Percentiles rank a stretch among this genome's conserved stretches.
These are phyloP conservation scores for Cryptococcus maquisensis DNA, from an alignment of 1,284 basidiomycete genomes.

Conservation along the genomic window DNA sequence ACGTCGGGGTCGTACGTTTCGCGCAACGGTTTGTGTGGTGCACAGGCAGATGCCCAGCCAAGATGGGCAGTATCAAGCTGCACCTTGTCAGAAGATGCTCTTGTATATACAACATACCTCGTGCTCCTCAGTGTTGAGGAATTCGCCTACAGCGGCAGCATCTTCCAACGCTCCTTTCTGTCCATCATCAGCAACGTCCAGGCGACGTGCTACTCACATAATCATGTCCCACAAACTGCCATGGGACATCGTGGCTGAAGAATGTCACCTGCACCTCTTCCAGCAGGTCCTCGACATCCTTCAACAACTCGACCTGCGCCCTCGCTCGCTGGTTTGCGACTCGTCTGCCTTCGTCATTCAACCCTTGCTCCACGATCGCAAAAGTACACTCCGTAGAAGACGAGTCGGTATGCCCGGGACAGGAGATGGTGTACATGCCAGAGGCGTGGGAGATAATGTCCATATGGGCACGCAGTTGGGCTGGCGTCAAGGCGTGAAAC, in stretches of 20 bases:
- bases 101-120: slow-evolving; percentile 3
- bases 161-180: slow-evolving; percentile 35
- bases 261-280: slow-evolving; percentile 38
- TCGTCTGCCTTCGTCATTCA: slow-evolving; percentile 28
- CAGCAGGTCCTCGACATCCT: slow-evolving; percentile 27
- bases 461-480: slow-evolving; percentile 19
- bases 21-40: slow-evolving; percentile 39
- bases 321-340: slow-evolving; percentile 30
- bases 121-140: slow-evolving; percentile 27
- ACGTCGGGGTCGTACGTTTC: slow-evolving; percentile 23
- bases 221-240: slow-evolving; percentile 46
- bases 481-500: slow-evolving; percentile 37
- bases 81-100: background rate
- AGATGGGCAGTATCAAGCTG: slow-evolving; percentile 33
- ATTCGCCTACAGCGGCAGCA: slow-evolving; percentile 38
- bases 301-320: slow-evolving; percentile 34
- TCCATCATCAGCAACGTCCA: slow-evolving; percentile 2
- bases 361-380: slow-evolving; percentile 23
- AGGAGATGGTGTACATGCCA: slow-evolving; percentile 43
- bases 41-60: slow-evolving; percentile 46
- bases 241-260: slow-evolving; percentile 44
- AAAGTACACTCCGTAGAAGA: slow-evolving; percentile 20
- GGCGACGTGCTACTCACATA: slow-evolving; percentile 29
- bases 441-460: slow-evolving; percentile 18
- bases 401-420: slow-evolving; percentile 15